Base-by-base conservation (phyloP, 257 asterid species). In the Lycium barbarum region DNA sequence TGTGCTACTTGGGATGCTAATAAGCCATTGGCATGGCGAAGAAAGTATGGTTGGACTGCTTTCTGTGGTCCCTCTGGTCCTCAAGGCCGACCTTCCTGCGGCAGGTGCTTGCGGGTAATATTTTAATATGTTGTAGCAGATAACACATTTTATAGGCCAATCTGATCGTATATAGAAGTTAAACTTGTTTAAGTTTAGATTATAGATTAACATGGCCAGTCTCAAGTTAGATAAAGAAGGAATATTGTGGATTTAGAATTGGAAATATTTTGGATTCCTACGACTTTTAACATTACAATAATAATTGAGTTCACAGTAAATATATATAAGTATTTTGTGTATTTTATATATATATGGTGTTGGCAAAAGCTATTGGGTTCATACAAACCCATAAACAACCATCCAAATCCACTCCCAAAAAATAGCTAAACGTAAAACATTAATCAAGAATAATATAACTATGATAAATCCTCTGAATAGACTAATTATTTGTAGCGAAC, bases 1-100 rank as follows among this genome's bases (percentile, higher is more conserved):
- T 59, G 84, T 43, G 71, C 84, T 0, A 81, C 84, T 47, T 14
- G 58, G 58, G 73, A 81, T 61, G 84, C 84, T 12, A 62, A 61
- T 26, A 81, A 61, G 73, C 84, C 84, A 36, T 49, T 81, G 65
- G 72, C 67, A 36, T 80, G 84, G 84, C 55, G 84, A n/a, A 58
- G 2, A 35, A 80, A 80, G 84, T 80, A 80, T 58, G 84, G 84
- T 2, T 80, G 84, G 84, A 80, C 84, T 55, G 84, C 84, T 63
- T 80, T 80, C 14, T 80, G 84, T 80, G 84, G 84, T 1, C 84
- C 84, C 15, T 62, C 49, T 36, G 84, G 84, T 18, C 71, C 54
- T 53, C 45, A 47, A 14, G 84, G 71, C 36, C 72, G 5, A 54
- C 17, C 43, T 38, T 36, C 84, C 26, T 80, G 84, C 6, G 84